phyloP scores from a whole-genome alignment of 805 yeast species.

The Starmerella ratchasimensis region DNA sequence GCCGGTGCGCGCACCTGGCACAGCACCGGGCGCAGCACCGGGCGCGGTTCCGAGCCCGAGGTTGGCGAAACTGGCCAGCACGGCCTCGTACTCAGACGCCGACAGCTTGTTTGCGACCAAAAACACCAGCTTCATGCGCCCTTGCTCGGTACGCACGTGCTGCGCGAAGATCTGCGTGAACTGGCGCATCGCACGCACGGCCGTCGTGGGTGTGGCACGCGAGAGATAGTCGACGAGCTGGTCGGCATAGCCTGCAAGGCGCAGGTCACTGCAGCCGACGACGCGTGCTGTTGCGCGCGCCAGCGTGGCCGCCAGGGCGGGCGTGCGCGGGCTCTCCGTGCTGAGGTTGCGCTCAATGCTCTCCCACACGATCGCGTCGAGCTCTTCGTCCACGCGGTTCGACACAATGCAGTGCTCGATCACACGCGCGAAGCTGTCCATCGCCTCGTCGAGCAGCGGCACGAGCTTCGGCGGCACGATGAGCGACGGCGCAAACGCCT shows the following conservation, averaged over 20 bases:
- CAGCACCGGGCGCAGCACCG: too few relatives aligned
- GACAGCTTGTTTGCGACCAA: slow-evolving; percentile 63
- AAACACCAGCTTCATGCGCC: slow-evolving; percentile 49
- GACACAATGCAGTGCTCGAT: slow-evolving; percentile 44
- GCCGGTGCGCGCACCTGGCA: too few relatives aligned
- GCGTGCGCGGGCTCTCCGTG: neutral
- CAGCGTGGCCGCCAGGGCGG: slow-evolving; percentile 1
- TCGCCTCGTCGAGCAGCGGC: slow-evolving; percentile 33
- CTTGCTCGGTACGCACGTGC: slow-evolving; percentile 23
- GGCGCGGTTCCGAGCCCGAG: too few relatives aligned
- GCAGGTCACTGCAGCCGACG: slow-evolving; percentile 6
- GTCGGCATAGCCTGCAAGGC: slow-evolving; percentile 3
- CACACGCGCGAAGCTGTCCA: slow-evolving; percentile 38
- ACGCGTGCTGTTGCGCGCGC: slow-evolving; percentile 12
- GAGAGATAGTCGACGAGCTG: slow-evolving; percentile 33
- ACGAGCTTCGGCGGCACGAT: slow-evolving; percentile 1
- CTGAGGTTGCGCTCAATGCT: slow-evolving; percentile 29
- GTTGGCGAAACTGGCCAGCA: slow-evolving; percentile 26
- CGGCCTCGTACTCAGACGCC: slow-evolving; percentile 29
- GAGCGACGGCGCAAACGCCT: neutral
- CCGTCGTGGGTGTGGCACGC: slow-evolving; percentile 34
- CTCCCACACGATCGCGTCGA: slow-evolving; percentile 32
- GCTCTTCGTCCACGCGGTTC: slow-evolving; percentile 30
- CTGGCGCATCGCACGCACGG: slow-evolving; percentile 39
- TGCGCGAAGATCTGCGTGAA: slow-evolving; percentile 55